phyloP scores from a whole-genome alignment of 768 basidiomycete species.

The Botryobasidium botryosum region DNA sequence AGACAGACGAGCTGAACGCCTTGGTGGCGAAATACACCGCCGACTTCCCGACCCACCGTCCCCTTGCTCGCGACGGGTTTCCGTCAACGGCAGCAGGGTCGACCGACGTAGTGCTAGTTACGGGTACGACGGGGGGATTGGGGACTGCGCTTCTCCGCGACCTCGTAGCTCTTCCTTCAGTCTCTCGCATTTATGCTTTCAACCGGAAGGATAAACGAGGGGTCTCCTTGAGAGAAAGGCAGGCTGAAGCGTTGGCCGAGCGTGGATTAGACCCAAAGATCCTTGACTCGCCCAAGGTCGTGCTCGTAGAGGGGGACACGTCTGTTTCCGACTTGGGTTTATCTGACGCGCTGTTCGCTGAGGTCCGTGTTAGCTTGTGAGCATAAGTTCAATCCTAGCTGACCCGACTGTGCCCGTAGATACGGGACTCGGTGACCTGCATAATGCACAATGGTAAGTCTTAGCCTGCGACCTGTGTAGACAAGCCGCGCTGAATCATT shows the following conservation, averaged over 20 bases:
- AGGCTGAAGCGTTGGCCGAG: conserved; percentile 1
- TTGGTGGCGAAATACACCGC: conserved; percentile 6
- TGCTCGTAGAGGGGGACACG: conserved; percentile 8
- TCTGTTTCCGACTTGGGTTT: neutral
- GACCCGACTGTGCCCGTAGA: neutral
- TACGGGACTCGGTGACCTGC: neutral
- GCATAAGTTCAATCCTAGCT: neutral
- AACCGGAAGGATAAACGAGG: conserved; percentile 1
- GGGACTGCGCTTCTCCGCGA: conserved; percentile 7
- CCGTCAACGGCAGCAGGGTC: neutral
- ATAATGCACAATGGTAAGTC: conserved; percentile 6
- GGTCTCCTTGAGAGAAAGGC: neutral
- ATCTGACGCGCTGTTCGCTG: neutral
- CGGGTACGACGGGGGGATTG: conserved; percentile 6
- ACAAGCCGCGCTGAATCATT: neutral
- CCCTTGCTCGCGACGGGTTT: no score
- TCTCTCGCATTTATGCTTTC: conserved; percentile 6
- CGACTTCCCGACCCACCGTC: conserved; percentile 5
- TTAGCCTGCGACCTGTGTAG: neutral
- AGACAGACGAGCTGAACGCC: no score
- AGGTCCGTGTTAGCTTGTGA: neutral
- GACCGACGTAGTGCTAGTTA: conserved; percentile 5
- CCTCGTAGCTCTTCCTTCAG: neutral
- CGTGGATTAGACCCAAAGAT: conserved; percentile 3
- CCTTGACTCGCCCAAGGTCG: conserved; percentile 7